phyloP scores from a whole-genome alignment of 768 basidiomycete genomes.

The Pisolithus albus region DNA sequence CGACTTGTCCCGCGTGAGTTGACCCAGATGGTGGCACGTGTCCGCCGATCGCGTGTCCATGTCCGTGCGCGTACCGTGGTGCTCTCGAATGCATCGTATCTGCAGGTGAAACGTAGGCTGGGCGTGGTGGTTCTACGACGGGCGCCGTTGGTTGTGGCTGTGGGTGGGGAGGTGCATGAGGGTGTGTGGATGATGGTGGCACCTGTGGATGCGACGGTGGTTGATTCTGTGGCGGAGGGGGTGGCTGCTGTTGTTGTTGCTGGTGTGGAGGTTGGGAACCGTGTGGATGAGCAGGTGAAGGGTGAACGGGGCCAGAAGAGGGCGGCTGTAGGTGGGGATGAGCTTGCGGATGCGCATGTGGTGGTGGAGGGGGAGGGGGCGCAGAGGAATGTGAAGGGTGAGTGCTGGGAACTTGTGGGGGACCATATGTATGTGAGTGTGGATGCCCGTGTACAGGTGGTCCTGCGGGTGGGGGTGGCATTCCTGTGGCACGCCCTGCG shows the following conservation, averaged over 20 bases:
- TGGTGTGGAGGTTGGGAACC: constrained; percentile 15
- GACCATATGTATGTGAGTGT: neutral
- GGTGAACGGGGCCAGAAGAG: neutral
- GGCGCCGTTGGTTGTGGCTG: constrained; percentile 7
- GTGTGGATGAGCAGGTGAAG: neutral
- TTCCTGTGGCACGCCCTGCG: neutral
- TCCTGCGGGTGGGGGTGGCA: no score
- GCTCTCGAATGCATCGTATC: constrained; percentile 24
- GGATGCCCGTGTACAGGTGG: neutral
- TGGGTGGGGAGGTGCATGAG: neutral
- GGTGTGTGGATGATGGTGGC: neutral
- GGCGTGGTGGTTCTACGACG: constrained; percentile 17
- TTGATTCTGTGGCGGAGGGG: constrained; percentile 14
- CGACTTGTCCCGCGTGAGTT: neutral
- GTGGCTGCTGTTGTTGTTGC: constrained; percentile 11
- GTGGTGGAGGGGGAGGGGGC: neutral
- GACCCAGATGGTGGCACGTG: neutral
- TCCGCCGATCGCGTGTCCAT: neutral
- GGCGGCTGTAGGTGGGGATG: constrained; percentile 5
- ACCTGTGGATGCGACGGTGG: constrained; percentile 21
- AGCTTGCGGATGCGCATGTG: constrained; percentile 1
- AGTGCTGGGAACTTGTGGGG: neutral
- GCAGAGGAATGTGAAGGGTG: neutral
- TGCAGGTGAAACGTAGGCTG: constrained; percentile 22
- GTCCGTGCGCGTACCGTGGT: constrained; percentile 8